Base-by-base conservation (phyloP, 2,329 filamentous ascomycete genomes). In the Elsinoe australis region DNA sequence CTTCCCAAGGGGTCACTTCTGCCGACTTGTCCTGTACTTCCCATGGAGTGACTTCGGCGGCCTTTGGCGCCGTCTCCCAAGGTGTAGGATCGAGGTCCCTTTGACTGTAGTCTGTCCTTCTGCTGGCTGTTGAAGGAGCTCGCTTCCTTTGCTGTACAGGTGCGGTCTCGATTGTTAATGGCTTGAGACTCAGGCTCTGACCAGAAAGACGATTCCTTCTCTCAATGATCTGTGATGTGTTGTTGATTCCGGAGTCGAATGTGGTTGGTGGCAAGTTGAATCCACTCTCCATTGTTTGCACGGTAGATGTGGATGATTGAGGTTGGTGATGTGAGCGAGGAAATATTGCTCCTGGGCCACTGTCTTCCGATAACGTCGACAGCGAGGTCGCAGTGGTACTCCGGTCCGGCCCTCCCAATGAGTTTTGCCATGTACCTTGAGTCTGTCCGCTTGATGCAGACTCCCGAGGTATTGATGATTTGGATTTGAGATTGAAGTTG, bases 401-500 rank as follows among this genome's bases (percentile, higher is more conserved):
- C 42, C 82, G 78, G 54, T 85, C 86, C 5, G 84, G 87, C 21
- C 76, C 80, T 55, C 80, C 76, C 2, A 41, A 21, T 5, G 87
- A 89, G 61, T 83, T 89, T 61, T 88, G 82, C 82, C 85, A 90
- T 9, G 86, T 87, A 53, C 79, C 79, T 48, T 78, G 77, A n/a
- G 85, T 88, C 55, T 83, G 76, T 10, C 79, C 80, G 67, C 85
- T 94, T 1, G 86, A 90, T 61, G 87, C 84, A 2, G 87, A 92
- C 59, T 90, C 83, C 51, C 87, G 78, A 26, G 85, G 83, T 17
- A 86, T 64, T 19, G 80, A 74, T 12, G 79, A 82, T 56, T 83
- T 86, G 4, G 75, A 76, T 56, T 80, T 76, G 26, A 82, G 67
- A 47, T 80, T 82, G 60, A 89, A 85, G 50, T 86, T 76, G 59